These are phyloP conservation scores for Hygrophorus russula DNA, from an alignment of 768 basidiomycete species.

Conservation along the genomic window DNA sequence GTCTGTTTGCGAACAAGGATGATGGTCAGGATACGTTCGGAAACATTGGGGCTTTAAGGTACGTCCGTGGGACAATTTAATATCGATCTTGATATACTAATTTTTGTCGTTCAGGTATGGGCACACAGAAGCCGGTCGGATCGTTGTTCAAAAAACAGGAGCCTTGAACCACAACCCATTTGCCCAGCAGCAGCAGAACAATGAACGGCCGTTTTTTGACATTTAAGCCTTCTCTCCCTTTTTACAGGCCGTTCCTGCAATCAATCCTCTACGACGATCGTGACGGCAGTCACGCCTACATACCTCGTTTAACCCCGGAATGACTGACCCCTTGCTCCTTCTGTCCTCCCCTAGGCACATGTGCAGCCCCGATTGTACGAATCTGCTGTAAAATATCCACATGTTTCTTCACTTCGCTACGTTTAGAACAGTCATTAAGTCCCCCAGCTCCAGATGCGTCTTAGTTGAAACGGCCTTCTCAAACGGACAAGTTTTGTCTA, in stretches of 20 bases:
- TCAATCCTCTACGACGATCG: background rate
- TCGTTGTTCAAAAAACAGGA: constrained; percentile 37
- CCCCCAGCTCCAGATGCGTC: too few species aligned
- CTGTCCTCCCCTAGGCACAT: background rate
- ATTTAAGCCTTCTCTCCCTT: constrained; percentile 29
- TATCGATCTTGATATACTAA: background rate
- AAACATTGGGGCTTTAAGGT: constrained; percentile 71
- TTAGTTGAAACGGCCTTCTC: too few species aligned
- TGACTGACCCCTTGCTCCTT: background rate
- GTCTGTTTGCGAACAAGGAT: constrained; percentile 77
- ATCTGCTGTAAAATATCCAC: too few species aligned
- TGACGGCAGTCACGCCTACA: background rate
- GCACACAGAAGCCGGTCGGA: constrained; percentile 40
- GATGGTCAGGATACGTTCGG: constrained; percentile 96
- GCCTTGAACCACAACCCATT: constrained; percentile 52
- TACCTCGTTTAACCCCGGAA: background rate
- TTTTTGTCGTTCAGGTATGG: constrained; percentile 34
- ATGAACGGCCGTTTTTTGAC: constrained; percentile 75
- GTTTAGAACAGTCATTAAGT: too few species aligned
- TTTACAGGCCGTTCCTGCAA: too few species aligned
- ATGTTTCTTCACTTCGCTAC: too few species aligned
- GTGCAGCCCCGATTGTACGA: background rate
- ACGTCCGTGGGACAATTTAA: too few species aligned
- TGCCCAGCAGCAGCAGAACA: constrained; percentile 43
- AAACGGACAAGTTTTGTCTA: too few species aligned